phyloP scores from a whole-genome alignment of 305 asterid species.

The Solanum aculeatissimum region DNA sequence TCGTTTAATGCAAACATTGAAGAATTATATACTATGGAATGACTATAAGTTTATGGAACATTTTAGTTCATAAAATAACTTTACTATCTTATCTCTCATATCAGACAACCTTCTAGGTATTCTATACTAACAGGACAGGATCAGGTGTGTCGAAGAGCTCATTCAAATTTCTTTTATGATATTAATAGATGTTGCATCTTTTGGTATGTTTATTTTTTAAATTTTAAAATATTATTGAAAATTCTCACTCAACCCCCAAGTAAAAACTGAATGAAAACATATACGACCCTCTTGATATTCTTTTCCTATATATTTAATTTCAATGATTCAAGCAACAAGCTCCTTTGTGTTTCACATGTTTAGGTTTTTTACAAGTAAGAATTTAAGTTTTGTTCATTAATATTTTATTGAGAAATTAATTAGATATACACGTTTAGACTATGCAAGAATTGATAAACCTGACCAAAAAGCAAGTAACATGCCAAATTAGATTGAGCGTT shows the following conservation, averaged over 20 bases:
- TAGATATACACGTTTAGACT: neutral
- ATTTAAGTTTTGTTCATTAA: neutral
- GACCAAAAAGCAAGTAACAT: neutral
- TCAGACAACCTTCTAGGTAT: neutral
- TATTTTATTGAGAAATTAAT: neutral
- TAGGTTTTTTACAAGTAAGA: neutral
- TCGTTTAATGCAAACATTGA: no score
- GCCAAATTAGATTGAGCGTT: neutral
- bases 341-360: neutral
- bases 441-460: neutral
- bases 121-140: neutral
- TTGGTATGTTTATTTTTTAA: neutral
- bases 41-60: neutral
- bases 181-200: neutral
- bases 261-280: neutral
- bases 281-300: neutral
- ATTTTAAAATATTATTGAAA: neutral
- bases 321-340: neutral
- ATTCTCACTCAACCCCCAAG: neutral
- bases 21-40: neutral
- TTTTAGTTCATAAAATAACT: neutral
- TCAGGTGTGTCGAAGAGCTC: neutral
- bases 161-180: neutral
- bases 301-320: neutral
- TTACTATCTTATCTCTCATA: neutral